A percentile compares a stretch with the other conserved stretches of the same genome.
phyloP scores from a whole-genome alignment of 1,139 yeast genomes.

The Yamadazyma diospyri region DNA sequence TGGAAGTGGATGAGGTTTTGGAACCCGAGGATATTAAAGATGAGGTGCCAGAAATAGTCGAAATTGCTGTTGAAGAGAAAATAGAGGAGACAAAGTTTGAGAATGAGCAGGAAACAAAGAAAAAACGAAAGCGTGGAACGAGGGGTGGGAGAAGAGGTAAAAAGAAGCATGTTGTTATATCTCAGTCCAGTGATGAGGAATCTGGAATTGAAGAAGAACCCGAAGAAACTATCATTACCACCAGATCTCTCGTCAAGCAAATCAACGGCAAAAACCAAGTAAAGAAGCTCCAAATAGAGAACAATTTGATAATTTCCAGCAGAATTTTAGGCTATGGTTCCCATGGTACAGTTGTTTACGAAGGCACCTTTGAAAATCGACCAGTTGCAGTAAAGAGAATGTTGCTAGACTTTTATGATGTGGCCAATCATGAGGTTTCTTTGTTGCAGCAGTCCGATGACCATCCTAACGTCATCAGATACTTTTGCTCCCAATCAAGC shows the following conservation, averaged over 20 bases:
- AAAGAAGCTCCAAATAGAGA: constrained; percentile 42
- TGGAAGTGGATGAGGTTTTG: background rate
- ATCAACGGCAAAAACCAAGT: constrained; percentile 15
- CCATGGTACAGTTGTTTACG: constrained; percentile 91
- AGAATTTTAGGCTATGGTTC: constrained; percentile 89
- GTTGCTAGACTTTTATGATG: constrained; percentile 88
- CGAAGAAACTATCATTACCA: constrained; percentile 18
- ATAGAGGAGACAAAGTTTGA: constrained; percentile 3
- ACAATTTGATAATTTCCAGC: constrained; percentile 63
- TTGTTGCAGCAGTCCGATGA: constrained; percentile 91
- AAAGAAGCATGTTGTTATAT: constrained; percentile 13
- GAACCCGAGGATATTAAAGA: background rate
- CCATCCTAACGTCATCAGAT: constrained; percentile 91
- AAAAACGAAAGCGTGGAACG: constrained; percentile 76
- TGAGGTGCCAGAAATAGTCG: background rate
- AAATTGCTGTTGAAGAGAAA: constrained; percentile 1
- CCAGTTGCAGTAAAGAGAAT: constrained; percentile 96
- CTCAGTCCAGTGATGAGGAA: constrained; percentile 12
- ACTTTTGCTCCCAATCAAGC: constrained; percentile 85
- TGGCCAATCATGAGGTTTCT: constrained; percentile 92
- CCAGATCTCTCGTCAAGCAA: constrained; percentile 29
- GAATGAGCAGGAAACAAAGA: constrained; percentile 17
- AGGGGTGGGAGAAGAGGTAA: constrained; percentile 70
- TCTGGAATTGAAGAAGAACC: constrained; percentile 15
- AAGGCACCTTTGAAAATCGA: constrained; percentile 85